Evolutionary conservation across 208 protist species (phyloP).

Genomic region (Acanthamoeba castellanii): DNA sequence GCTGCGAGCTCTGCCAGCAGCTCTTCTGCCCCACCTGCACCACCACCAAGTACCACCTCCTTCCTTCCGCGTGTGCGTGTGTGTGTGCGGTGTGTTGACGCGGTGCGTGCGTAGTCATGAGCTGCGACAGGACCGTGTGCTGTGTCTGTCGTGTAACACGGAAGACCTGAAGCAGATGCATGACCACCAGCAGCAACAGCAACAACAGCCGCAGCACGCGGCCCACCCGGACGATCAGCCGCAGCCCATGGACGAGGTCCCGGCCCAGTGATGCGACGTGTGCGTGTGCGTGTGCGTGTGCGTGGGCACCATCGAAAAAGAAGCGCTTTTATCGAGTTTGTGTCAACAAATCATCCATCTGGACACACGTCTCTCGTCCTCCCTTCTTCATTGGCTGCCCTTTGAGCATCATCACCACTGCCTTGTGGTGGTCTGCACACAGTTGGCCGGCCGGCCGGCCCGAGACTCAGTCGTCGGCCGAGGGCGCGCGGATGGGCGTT

Average conservation of each 20-base stretch:
- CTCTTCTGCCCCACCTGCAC: constrained; percentile 27
- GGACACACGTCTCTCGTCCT: too few species aligned
- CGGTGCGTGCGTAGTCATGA: neutral
- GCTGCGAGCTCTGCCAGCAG: constrained; percentile 21
- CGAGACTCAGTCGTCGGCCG: neutral
- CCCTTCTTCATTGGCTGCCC: too few species aligned
- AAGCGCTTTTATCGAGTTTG: too few species aligned
- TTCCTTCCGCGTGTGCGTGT: neutral
- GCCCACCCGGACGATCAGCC: too few species aligned
- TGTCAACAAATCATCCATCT: too few species aligned
- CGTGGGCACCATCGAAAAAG: too few species aligned
- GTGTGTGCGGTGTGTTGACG: neutral
- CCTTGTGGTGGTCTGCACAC: too few species aligned
- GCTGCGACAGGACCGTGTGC: neutral
- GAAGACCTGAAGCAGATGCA: neutral
- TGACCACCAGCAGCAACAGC: neutral
- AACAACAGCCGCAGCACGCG: neutral
- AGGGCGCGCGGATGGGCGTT: neutral
- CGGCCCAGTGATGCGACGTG: too few species aligned
- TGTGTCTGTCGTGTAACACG: neutral
- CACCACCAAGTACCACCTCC: neutral
- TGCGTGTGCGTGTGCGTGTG: too few species aligned
- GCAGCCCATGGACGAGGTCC: too few species aligned
- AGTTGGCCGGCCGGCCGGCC: too few species aligned
- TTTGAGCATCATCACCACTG: too few species aligned